A percentile compares a stretch with the other conserved stretches of the same genome.
These are phyloP conservation scores for Davidsoniella australis DNA, from an alignment of 2,329 filamentous ascomycete genomes.

Conservation along the genomic window DNA sequence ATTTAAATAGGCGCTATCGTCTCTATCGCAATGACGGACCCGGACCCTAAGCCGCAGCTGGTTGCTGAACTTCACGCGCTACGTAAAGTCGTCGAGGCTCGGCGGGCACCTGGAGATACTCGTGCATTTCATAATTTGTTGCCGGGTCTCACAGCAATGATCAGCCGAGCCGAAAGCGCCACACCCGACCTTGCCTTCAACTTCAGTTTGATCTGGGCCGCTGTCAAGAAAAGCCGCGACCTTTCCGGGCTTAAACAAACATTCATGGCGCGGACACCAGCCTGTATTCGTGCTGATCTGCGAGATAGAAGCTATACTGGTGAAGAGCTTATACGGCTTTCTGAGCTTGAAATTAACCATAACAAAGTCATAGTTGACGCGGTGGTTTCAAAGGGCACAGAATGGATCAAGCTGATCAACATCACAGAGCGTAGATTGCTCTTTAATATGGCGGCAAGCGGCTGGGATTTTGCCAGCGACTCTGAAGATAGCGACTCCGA, in stretches of 20 bases:
- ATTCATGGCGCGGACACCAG: not conserved
- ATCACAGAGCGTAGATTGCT: conserved; percentile 1
- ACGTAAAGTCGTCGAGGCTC: not conserved
- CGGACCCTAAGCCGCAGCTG: not conserved
- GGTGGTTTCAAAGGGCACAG: not conserved
- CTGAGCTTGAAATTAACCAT: not conserved
- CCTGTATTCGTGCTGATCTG: not conserved
- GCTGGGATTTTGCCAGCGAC: conserved; percentile 2
- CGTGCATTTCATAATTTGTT: not conserved
- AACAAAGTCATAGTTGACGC: not conserved
- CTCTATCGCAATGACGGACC: no score
- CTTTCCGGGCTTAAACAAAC: not conserved
- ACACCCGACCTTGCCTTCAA: conserved; percentile 1
- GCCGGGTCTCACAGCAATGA: not conserved
- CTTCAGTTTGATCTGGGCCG: not conserved
- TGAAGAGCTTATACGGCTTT: not conserved
- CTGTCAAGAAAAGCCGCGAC: conserved; percentile 1
- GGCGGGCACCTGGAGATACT: not conserved
- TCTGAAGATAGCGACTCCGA: not conserved
- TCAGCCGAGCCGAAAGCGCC: not conserved
- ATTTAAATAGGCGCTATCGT: no score
- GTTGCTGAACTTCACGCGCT: not conserved
- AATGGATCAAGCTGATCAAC: conserved; percentile 4
- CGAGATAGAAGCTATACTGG: not conserved
- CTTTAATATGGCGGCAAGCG: conserved; percentile 1